These are phyloP conservation scores for Cryptococcus sp. DNA, from an alignment of 1,284 basidiomycete genomes.

Conservation along the genomic window DNA sequence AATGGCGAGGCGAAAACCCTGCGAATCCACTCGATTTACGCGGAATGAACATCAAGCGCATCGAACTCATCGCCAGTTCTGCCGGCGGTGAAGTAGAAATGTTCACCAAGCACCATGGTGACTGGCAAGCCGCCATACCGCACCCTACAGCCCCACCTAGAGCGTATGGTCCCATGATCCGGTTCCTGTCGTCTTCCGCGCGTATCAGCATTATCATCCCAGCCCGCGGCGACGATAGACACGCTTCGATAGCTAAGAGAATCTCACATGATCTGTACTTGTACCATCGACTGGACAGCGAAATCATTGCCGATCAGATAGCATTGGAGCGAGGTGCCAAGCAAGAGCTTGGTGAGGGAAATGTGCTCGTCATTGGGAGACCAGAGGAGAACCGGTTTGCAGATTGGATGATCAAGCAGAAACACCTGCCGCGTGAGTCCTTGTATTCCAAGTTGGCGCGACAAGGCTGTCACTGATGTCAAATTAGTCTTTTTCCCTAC, in stretches of 20 bases:
- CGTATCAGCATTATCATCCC: slow-evolving; percentile 61
- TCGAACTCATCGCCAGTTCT: slow-evolving; percentile 16
- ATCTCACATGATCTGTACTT: slow-evolving; percentile 67
- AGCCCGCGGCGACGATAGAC: slow-evolving; percentile 1
- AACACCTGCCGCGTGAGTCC: slow-evolving; percentile 34
- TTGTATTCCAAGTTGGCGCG: background rate
- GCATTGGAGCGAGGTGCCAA: slow-evolving; percentile 40
- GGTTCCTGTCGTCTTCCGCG: slow-evolving; percentile 60
- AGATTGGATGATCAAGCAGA: slow-evolving; percentile 33
- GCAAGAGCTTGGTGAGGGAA: slow-evolving; percentile 50
- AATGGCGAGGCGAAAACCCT: slow-evolving; percentile 27
- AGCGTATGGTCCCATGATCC: slow-evolving; percentile 63
- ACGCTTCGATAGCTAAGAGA: slow-evolving; percentile 61
- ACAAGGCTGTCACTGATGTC: background rate
- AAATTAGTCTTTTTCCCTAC: slow-evolving; percentile 46
- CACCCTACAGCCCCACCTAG: slow-evolving; percentile 30
- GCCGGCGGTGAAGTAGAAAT: background rate
- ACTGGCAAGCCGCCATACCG: background rate
- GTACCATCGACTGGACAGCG: slow-evolving; percentile 69
- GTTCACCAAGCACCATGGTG: background rate
- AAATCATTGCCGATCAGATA: slow-evolving; percentile 60
- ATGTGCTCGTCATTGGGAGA: slow-evolving; percentile 59
- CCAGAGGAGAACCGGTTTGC: slow-evolving; percentile 44
- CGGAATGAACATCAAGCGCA: slow-evolving; percentile 38
- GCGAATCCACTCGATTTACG: slow-evolving; percentile 26